Evolutionary conservation across 306 rosid species (phyloP), one percentile per base, ranked within the genome.

Genomic region (Lithocarpus polystachyus): DNA sequence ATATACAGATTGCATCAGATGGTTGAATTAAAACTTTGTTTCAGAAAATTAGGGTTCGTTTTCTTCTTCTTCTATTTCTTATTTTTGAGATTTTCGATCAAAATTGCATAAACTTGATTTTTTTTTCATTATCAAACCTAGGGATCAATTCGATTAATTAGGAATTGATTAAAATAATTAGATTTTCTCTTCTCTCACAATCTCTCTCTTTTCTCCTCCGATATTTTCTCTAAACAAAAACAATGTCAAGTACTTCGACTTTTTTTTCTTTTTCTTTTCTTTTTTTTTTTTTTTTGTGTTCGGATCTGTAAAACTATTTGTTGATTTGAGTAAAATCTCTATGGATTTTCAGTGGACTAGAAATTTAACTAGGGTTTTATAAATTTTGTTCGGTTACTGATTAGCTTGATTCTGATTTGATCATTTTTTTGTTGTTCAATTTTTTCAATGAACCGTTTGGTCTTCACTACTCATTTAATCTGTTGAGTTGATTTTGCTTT

Each of bases 241-340:
- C 73, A 71, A 87, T 87, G 90, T 88, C 84, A 73, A 80, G 85
- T 35, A 4, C 40, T 73, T 71, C 57, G 4, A 51, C 79, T 22
- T 13, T 23, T 29, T 1, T 52, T 4, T 3, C n/a, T n/a, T n/a
- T 24, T 24, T 24, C 26, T 24, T n/a, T n/a, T n/a, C n/a, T n/a
- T n/a, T n/a, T n/a, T n/a, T n/a, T 18, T 2, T 1, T 29, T n/a
- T 23, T 22, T 20, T 4, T 2, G 23, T 51, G 5, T 26, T 37
- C 23, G 55, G 84, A 81, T 81, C 84, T 81, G 23, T 75, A 33
- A 9, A 57, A 40, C 15, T 56, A 13, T 26, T 40, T 15, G 26
- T 48, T 11, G 26, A 35, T 75, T 48, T 53, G 55, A 48, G 71
- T 28, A 40, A 18, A 65, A 77, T 33, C 43, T 19, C 17, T 45